Percentiles rank a stretch among this genome's conserved stretches.
Evolutionary conservation across 768 basidiomycete species (phyloP).

Genomic region (Phylloporus sp.): DNA sequence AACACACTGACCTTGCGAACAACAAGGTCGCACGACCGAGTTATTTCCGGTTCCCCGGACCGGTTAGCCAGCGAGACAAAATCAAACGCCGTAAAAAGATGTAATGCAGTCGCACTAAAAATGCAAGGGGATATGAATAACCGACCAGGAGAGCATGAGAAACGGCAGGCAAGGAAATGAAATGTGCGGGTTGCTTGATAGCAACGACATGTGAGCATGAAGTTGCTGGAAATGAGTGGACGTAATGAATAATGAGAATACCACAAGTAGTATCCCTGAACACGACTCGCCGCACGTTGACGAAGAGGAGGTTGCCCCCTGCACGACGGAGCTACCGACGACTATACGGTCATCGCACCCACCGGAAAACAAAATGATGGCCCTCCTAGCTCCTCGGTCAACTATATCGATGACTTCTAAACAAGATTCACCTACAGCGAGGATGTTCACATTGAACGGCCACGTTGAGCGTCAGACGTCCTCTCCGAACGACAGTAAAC

Average conservation of each 20-base stretch:
- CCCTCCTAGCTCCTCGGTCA: background rate
- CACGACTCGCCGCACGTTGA: background rate
- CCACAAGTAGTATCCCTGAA: slow-evolving; percentile 4
- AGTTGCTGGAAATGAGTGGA: slow-evolving; percentile 4
- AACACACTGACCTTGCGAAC: slow-evolving; percentile 2
- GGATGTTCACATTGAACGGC: background rate
- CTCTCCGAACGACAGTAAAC: slow-evolving; percentile 34
- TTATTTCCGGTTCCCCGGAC: slow-evolving; percentile 11
- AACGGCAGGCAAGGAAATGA: background rate
- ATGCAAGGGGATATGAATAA: slow-evolving; percentile 7
- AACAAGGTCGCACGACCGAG: background rate
- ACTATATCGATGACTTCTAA: background rate
- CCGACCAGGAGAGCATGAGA: slow-evolving; percentile 6
- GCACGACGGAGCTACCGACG: background rate
- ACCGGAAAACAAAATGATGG: background rate
- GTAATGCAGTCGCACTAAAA: slow-evolving; percentile 2
- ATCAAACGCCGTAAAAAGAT: slow-evolving; percentile 1
- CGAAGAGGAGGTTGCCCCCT: background rate
- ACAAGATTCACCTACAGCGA: slow-evolving; percentile 4
- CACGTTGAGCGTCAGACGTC: slow-evolving; percentile 21
- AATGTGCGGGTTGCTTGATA: slow-evolving; percentile 7
- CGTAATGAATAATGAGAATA: slow-evolving; percentile 9
- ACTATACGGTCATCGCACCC: background rate
- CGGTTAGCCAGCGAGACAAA: background rate
- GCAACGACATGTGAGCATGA: slow-evolving; percentile 1